These are phyloP conservation scores for Violaceomyces palustris DNA, from an alignment of 1,284 basidiomycete genomes.

Conservation along the genomic window DNA sequence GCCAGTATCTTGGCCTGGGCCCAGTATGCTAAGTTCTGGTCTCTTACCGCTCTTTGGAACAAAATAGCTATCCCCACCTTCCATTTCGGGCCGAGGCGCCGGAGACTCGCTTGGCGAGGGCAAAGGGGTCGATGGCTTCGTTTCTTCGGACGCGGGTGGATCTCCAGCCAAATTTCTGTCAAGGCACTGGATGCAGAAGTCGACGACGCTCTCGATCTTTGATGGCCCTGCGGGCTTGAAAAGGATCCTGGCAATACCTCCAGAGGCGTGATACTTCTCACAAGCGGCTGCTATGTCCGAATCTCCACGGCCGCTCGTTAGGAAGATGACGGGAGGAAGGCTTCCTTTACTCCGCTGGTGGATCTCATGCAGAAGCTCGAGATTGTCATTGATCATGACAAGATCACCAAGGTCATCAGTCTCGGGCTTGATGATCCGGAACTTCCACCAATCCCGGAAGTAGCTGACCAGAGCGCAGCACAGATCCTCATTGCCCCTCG, in stretches of 20 bases:
- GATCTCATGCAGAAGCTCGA: constrained; percentile 57
- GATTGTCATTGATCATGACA: constrained; percentile 76
- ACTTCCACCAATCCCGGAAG: constrained; percentile 71
- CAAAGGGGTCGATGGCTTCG: constrained; percentile 32
- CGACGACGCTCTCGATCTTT: constrained; percentile 66
- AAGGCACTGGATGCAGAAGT: constrained; percentile 66
- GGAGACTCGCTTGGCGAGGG: constrained; percentile 22
- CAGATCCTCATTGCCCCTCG: constrained; percentile 67
- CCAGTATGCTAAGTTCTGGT: not conserved
- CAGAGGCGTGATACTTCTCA: constrained; percentile 69
- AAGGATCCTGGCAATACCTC: constrained; percentile 77
- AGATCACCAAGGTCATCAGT: constrained; percentile 61
- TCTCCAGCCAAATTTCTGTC: constrained; percentile 35
- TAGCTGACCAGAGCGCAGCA: constrained; percentile 65
- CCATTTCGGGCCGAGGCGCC: constrained; percentile 4
- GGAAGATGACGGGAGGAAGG: constrained; percentile 66
- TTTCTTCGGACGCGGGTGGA: constrained; percentile 24
- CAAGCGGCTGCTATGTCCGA: constrained; percentile 61
- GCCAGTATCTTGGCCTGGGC: constrained; percentile 12
- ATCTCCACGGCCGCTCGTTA: constrained; percentile 68
- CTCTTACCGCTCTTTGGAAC: constrained; percentile 3
- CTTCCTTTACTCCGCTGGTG: constrained; percentile 26
- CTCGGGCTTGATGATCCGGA: constrained; percentile 54
- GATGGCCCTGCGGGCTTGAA: constrained; percentile 86
- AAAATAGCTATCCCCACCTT: constrained; percentile 31